A percentile compares a stretch with the other conserved stretches of the same genome.
Conservation (phyloP, 148 eudicot genomes). For the Rhododendron griersonianum region DNA sequence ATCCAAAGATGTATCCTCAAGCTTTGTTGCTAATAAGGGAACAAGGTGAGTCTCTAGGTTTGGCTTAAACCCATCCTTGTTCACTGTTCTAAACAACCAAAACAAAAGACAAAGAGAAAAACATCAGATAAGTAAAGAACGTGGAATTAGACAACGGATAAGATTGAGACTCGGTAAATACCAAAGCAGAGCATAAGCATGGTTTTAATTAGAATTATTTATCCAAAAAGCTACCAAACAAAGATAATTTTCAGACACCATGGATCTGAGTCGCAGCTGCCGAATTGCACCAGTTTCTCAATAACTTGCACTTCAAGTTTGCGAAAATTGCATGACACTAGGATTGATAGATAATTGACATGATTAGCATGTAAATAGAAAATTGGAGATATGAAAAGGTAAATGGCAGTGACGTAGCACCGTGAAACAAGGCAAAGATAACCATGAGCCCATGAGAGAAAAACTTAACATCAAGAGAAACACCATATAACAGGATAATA, state of each 20-base stretch:
- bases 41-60: constrained; percentile 90
- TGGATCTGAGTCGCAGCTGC: not conserved
- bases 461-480: not conserved
- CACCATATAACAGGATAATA: not conserved
- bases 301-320: not conserved
- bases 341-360: not conserved
- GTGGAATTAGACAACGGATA: not conserved
- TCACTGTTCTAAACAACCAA: constrained; percentile 62
- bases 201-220: not conserved
- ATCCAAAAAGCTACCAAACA: not conserved
- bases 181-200: not conserved
- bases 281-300: not conserved
- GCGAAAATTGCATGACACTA: not conserved
- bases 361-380: not conserved
- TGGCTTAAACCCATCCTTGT: constrained; percentile 93
- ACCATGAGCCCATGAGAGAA: not conserved
- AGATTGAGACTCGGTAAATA: not conserved
- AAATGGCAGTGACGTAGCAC: not conserved
- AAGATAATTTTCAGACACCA: not conserved
- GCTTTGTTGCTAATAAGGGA: constrained; percentile 69
- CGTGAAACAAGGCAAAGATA: not conserved
- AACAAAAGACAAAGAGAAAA: not conserved
- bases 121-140: not conserved
- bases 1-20: constrained; percentile 44
- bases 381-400: not conserved